Evolutionary conservation across 106 monocot genomes (phyloP), one percentile per base, ranked within the genome.

Genomic region (Dioscorea zingiberensis): DNA sequence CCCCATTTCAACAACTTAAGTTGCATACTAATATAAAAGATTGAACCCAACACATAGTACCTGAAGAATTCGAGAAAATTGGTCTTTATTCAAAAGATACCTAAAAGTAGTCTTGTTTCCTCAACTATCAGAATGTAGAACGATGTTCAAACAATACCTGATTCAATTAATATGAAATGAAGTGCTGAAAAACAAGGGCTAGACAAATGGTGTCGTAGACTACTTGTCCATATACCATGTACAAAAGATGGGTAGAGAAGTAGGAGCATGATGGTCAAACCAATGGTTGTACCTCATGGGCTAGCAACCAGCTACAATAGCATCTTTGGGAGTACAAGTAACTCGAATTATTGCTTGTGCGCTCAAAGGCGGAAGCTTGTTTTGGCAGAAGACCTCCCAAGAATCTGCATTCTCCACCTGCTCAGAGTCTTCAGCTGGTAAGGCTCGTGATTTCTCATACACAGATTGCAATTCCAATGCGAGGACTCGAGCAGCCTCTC

Each of bases 401-500:
- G 89, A 82, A 64, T 71, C 71, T 25, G 44, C 21, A n/a, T 75
- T 48, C 16, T 23, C 59, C 11, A 7, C 21, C 1, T 47, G 14
- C 1, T 22, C 27, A 3, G 62, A 44, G 19, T 77, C 64, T 59
- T 76, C 71, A 23, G 45, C 21, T 23, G 71, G 48, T 25, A 65
- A 54, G 32, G 65, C 54, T 59, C 71, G 74, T 9, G 55, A 77
- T 44, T 73, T 63, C n/a, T 55, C 62, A 30, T 78, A 89, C 27
- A 63, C 55, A 19, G 57, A 44, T 56, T 77, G 84, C 58, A 89
- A 66, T 62, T 89, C 78, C 26, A 77, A n/a, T 11, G 74, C 74
- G 8, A 90, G 89, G 56, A 58, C 48, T 75, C 95, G 81, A 68
- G 95, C 95, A 44, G 95, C 87, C 69, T 97, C 95, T 51, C 95